These are phyloP conservation scores for Leucocoprinus gongylophorus DNA, from an alignment of 1,284 basidiomycete species.

Conservation along the genomic window DNA sequence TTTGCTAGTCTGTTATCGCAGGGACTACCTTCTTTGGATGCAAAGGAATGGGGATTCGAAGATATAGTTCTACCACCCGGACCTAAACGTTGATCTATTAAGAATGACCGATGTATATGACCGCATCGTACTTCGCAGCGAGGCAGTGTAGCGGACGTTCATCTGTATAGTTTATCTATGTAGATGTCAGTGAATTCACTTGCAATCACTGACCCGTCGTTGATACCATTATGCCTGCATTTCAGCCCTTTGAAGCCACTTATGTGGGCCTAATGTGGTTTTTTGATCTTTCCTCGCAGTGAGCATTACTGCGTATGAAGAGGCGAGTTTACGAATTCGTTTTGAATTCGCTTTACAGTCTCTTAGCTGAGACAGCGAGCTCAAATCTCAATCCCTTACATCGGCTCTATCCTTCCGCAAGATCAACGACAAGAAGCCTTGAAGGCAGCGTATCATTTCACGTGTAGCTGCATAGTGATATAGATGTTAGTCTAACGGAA, in stretches of 20 bases:
- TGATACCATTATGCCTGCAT: conserved; percentile 76
- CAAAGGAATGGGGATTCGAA: conserved; percentile 38
- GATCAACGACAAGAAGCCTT: conserved; percentile 52
- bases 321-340: conserved; percentile 46
- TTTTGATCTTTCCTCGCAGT: conserved; percentile 77
- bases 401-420: conserved; percentile 73
- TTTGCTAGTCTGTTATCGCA: conserved; percentile 7
- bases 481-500: conserved; percentile 60
- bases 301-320: conserved; percentile 42
- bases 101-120: not conserved
- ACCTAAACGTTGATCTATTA: conserved; percentile 13
- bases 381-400: conserved; percentile 69
- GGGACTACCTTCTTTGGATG: conserved; percentile 32
- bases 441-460: conserved; percentile 73
- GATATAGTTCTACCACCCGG: conserved; percentile 38
- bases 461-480: conserved; percentile 50
- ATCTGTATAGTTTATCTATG: too few species aligned
- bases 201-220: conserved; percentile 68
- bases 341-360: too few species aligned
- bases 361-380: too few species aligned
- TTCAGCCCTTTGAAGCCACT: conserved; percentile 87
- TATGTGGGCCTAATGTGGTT: conserved; percentile 85
- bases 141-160: too few species aligned
- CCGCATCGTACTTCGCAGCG: too few species aligned
- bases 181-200: conserved; percentile 89